These are phyloP conservation scores for Ceratobasidium sp. DNA, from an alignment of 1,284 basidiomycete genomes.

Conservation along the genomic window DNA sequence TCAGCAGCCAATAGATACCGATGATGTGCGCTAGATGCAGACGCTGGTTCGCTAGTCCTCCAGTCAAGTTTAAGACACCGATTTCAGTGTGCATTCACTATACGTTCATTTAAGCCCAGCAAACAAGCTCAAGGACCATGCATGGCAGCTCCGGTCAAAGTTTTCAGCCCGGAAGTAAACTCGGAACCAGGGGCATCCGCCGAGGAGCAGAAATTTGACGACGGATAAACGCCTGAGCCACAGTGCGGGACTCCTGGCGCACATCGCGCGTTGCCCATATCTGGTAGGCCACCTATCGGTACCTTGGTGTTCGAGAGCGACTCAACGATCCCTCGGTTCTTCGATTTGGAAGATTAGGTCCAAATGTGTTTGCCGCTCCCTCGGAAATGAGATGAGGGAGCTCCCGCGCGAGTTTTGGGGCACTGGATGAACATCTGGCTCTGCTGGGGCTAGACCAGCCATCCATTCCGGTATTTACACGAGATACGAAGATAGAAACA, in stretches of 20 bases:
- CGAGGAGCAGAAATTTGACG: neutral
- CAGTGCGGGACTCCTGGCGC: slow-evolving; percentile 20
- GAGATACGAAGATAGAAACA: slow-evolving; percentile 12
- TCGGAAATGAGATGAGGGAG: slow-evolving; percentile 38
- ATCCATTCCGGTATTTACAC: slow-evolving; percentile 38
- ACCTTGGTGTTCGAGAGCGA: slow-evolving; percentile 7
- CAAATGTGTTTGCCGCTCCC: slow-evolving; percentile 21
- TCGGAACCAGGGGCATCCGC: neutral
- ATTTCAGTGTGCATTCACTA: too few relatives aligned
- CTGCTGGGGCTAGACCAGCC: slow-evolving; percentile 36
- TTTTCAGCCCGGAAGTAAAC: too few relatives aligned
- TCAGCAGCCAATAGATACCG: neutral
- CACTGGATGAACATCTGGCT: slow-evolving; percentile 22
- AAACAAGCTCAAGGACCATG: neutral
- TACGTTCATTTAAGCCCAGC: too few relatives aligned
- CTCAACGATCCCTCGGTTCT: slow-evolving; percentile 37
- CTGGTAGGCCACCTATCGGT: slow-evolving; percentile 1
- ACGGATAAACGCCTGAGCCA: neutral
- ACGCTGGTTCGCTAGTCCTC: too few relatives aligned
- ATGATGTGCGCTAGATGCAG: too few relatives aligned
- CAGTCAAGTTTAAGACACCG: too few relatives aligned
- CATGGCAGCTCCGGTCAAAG: neutral
- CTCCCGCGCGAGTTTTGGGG: slow-evolving; percentile 40
- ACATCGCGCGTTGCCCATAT: slow-evolving; percentile 34
- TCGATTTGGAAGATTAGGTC: slow-evolving; percentile 32